These are phyloP conservation scores for Thyridium curvatum DNA, from an alignment of 2,329 filamentous ascomycete species.

Conservation along the genomic window DNA sequence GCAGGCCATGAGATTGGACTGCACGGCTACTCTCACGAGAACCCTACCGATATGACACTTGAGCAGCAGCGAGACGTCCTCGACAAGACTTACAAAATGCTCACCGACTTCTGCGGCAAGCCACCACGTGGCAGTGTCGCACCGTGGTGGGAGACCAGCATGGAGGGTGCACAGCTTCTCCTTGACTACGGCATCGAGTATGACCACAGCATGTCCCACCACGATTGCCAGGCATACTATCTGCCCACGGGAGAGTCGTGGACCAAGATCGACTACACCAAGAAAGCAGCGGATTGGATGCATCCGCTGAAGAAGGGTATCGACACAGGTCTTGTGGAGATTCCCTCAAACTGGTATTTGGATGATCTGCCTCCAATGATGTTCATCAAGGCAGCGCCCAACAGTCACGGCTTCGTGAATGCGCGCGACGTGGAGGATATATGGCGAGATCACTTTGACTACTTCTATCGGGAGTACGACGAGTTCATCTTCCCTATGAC, in stretches of 20 bases:
- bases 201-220: constrained; percentile 60
- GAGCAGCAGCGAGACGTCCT: constrained; percentile 73
- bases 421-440: constrained; percentile 53
- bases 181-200: constrained; percentile 64
- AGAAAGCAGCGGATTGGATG: constrained; percentile 60
- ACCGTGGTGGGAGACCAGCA: constrained; percentile 68
- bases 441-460: constrained; percentile 63
- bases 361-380: constrained; percentile 64
- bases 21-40: constrained; percentile 26
- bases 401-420: constrained; percentile 56
- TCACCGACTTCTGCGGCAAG: constrained; percentile 67
- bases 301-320: constrained; percentile 54
- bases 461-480: constrained; percentile 72
- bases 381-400: constrained; percentile 62
- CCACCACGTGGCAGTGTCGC: constrained; percentile 66
- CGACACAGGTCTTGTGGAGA: constrained; percentile 59
- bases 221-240: constrained; percentile 61
- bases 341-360: constrained; percentile 60
- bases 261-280: constrained; percentile 62
- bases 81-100: constrained; percentile 65
- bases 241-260: constrained; percentile 57
- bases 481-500: constrained; percentile 75
- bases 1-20: constrained; percentile 38
- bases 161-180: constrained; percentile 60
- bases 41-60: constrained; percentile 50